Conservation (phyloP, 208 protist species). For the Leishmania mexicana region DNA sequence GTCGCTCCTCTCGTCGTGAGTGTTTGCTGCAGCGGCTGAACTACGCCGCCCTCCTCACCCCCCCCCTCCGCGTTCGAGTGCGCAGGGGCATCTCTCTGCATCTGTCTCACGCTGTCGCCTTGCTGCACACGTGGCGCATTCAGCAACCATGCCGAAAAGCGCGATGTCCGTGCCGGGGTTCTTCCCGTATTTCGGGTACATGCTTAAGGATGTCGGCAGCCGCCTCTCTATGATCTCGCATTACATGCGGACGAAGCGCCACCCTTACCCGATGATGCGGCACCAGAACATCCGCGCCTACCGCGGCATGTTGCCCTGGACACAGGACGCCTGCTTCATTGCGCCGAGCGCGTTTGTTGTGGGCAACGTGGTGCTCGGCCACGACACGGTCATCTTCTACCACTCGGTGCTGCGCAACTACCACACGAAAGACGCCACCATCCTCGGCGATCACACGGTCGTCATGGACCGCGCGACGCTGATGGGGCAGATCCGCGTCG, state of each 20-base stretch:
- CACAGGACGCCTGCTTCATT: slow-evolving; percentile 85
- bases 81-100: background rate
- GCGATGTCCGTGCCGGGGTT: slow-evolving; percentile 64
- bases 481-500: slow-evolving; percentile 78
- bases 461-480: slow-evolving; percentile 87
- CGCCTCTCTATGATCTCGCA: slow-evolving; percentile 69
- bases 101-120: background rate
- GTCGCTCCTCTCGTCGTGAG: background rate
- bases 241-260: slow-evolving; percentile 63
- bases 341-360: slow-evolving; percentile 85
- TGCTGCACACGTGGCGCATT: background rate
- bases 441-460: slow-evolving; percentile 78
- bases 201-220: slow-evolving; percentile 86
- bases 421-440: slow-evolving; percentile 61
- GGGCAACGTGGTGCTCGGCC: slow-evolving; percentile 85
- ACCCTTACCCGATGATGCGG: slow-evolving; percentile 83
- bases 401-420: slow-evolving; percentile 89
- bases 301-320: slow-evolving; percentile 85
- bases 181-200: slow-evolving; percentile 80
- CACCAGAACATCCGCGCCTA: slow-evolving; percentile 89
- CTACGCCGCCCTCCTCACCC: background rate
- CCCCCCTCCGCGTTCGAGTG: background rate
- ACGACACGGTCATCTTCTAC: slow-evolving; percentile 88
- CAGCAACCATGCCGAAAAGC: slow-evolving; percentile 41
- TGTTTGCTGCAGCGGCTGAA: background rate